Evolutionary conservation across 768 basidiomycete species (phyloP), one percentile per base, ranked within the genome.

Genomic region (Cystobasidium onofrii): DNA sequence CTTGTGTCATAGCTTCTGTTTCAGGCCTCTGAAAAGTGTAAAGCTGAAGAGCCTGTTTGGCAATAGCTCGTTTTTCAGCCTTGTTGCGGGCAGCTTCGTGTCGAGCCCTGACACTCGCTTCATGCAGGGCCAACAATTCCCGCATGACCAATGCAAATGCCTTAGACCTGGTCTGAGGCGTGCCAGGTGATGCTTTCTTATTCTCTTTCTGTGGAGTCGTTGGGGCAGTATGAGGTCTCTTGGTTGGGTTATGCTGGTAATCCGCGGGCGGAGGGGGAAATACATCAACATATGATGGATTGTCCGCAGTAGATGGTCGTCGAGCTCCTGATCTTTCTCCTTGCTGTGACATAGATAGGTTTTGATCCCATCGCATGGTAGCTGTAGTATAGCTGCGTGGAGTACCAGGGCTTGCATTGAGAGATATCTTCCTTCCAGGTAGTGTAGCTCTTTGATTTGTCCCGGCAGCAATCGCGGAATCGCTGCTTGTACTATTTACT

Each of bases 1-100:
- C 69, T 31, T 36, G 33, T 29, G 1, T n/a, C 23, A 71, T 12
- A 10, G 50, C 69, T 20, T 57, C 69, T 34, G 18, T 12, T 7
- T 23, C 33, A 6, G 69, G 69, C 54, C 36, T 71, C 10, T 31
- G 43, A 52, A 15, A 71, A n/a, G n/a, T 36, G 69, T 60, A 46
- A 7, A 71, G 50, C 63, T 64, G 15, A 7, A 25, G 27, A 39
- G 4, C 63, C 13, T 34, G 15, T 31, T 31, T 52, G 3, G 44
- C 17, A 46, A 7, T 46, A 60, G 29, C 33, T 34, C 23, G 27
- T 46, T 54, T 9, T 43, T 43, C 65, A 27, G 65, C 65, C 31
- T 43, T 67, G n/a, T 10, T 29, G 27, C 46, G 65, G 7, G 23
- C 36, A 67, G 18, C 65, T 43, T 67, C 39, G 17, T 39, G 23